Evolutionary conservation across 2,329 filamentous ascomycete species (phyloP).

Genomic region (Fusarium goolgardi): DNA sequence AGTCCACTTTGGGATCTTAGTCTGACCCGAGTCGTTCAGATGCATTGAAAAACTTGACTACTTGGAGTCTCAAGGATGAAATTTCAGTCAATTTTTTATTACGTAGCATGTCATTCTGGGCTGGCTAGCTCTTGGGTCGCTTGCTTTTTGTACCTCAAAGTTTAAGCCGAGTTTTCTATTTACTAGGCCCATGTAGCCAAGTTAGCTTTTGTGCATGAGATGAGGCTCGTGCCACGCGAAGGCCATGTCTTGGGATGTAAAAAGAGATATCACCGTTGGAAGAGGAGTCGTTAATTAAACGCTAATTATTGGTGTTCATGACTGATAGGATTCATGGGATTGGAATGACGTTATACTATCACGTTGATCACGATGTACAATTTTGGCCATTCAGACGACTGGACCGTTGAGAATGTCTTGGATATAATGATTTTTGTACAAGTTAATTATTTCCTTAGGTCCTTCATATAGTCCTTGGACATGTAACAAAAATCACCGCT

Average conservation of each 20-base stretch:
- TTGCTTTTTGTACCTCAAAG: not conserved
- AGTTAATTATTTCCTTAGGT: slow-evolving; percentile 6
- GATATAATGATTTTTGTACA: not conserved
- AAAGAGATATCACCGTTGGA: not conserved
- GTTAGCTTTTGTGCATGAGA: slow-evolving; percentile 11
- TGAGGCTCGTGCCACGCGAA: slow-evolving; percentile 34
- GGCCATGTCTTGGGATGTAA: not conserved
- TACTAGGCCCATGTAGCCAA: not conserved
- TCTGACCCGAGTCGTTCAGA: slow-evolving; percentile 26
- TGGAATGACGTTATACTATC: not conserved
- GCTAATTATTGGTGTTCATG: not conserved
- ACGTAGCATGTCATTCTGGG: not conserved
- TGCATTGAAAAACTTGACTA: not conserved
- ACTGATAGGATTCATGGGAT: not conserved
- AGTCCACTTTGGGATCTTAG: slow-evolving; percentile 23
- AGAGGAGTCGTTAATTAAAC: not conserved
- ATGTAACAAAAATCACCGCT: not conserved
- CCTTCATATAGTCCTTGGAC: slow-evolving; percentile 17
- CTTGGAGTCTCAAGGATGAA: not conserved
- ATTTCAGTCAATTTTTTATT: not conserved
- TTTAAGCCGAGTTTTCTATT: not conserved
- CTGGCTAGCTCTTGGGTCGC: not conserved
- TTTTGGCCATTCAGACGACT: not conserved
- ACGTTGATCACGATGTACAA: not conserved
- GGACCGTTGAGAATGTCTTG: not conserved